Conservation (phyloP, 1,284 basidiomycete species). For the Farysia itapuensis region DNA sequence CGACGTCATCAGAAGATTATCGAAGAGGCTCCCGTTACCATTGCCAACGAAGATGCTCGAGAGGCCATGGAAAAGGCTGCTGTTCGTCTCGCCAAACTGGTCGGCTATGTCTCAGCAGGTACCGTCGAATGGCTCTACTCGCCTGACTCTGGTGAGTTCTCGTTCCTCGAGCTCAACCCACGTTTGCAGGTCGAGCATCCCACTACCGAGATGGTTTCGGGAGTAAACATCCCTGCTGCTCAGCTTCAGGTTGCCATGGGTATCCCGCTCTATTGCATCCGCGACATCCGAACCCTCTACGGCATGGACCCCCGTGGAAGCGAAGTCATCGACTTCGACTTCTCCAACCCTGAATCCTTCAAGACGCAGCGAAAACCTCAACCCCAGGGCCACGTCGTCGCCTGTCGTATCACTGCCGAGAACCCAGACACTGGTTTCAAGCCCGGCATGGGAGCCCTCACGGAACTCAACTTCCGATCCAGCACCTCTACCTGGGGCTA, state of each 20-base stretch:
- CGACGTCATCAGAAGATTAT: slow-evolving; percentile 99
- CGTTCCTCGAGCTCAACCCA: slow-evolving; percentile 98
- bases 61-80: slow-evolving; percentile 97
- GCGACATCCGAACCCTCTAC: slow-evolving; percentile 93
- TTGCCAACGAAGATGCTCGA: slow-evolving; percentile 73
- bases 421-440: slow-evolving; percentile 99
- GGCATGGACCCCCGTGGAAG: slow-evolving; percentile 63
- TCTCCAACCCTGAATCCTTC: slow-evolving; percentile 71
- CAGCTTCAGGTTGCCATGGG: slow-evolving; percentile 99
- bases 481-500: slow-evolving; percentile 87
- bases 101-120: slow-evolving; percentile 98
- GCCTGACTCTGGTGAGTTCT: slow-evolving; percentile 87
- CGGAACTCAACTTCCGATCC: slow-evolving; percentile 99
- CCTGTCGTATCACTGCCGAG: slow-evolving; percentile 98
- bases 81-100: slow-evolving; percentile 93
- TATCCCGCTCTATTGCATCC: slow-evolving; percentile 90
- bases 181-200: slow-evolving; percentile 97
- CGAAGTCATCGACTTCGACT: slow-evolving; percentile 81
- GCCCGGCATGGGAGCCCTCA: slow-evolving; percentile 91
- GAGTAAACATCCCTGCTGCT: slow-evolving; percentile 95
- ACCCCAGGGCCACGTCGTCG: slow-evolving; percentile 97
- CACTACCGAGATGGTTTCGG: slow-evolving; percentile 98
- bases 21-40: slow-evolving; percentile 98
- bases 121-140: slow-evolving; percentile 99
- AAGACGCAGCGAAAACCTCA: slow-evolving; percentile 89